Conservation (phyloP, 1,139 yeast species). For the Oligophagozyma castellii region DNA sequence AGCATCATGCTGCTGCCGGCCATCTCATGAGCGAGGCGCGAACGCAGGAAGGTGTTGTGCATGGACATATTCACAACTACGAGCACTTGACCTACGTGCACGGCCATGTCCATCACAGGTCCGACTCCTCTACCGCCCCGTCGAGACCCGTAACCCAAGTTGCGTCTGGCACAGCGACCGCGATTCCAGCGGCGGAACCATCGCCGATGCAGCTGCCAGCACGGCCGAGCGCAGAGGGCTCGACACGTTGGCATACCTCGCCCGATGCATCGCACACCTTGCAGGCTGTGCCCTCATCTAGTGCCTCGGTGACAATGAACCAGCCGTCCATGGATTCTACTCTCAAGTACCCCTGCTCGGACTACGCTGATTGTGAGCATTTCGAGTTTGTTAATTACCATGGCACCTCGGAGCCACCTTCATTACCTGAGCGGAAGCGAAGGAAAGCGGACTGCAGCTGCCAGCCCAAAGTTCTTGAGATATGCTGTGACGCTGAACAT, state of each 20-base stretch:
- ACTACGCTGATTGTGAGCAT: slow-evolving; percentile 25
- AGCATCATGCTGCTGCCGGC: too few relatives aligned
- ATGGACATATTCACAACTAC: slow-evolving; percentile 57
- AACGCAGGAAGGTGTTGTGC: slow-evolving; percentile 37
- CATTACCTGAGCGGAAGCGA: slow-evolving; percentile 12
- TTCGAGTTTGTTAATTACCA: slow-evolving; percentile 29
- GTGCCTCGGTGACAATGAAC: too few relatives aligned
- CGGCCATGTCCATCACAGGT: slow-evolving; percentile 44
- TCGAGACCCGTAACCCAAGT: slow-evolving; percentile 5
- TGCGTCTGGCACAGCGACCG: too few relatives aligned
- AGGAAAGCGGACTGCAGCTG: too few relatives aligned
- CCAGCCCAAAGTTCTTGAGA: slow-evolving; percentile 27
- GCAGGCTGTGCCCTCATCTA: too few relatives aligned
- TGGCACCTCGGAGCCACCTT: slow-evolving; percentile 7
- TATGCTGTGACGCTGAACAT: slow-evolving; percentile 27
- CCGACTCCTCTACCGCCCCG: slow-evolving; percentile 1
- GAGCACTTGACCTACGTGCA: slow-evolving; percentile 52
- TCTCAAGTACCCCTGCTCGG: background rate
- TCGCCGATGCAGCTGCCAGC: too few relatives aligned
- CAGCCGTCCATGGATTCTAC: too few relatives aligned
- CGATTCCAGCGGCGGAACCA: too few relatives aligned
- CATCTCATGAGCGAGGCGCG: background rate
- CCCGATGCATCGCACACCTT: too few relatives aligned
- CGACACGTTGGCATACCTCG: too few relatives aligned
- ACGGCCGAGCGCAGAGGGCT: too few relatives aligned